Percentiles rank a stretch among this genome's conserved stretches.
Evolutionary conservation across 2,329 filamentous ascomycete species (phyloP).

Genomic region (Raffaelea ambrosiae): DNA sequence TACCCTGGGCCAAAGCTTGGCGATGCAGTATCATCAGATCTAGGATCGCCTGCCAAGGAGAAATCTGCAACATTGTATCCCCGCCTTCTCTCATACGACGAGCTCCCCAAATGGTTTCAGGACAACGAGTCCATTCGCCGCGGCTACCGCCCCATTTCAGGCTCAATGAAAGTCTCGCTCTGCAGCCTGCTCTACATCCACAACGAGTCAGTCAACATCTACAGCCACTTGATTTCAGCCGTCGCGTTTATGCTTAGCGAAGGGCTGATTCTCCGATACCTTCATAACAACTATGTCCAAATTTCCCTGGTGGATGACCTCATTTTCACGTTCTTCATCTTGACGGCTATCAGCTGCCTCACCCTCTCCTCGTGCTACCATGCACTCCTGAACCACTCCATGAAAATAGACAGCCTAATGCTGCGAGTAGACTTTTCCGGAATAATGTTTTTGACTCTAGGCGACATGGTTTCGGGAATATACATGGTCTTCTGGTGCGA

Average conservation of each 20-base stretch:
- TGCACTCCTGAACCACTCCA: constrained; percentile 30
- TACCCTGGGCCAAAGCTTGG: too few relatives aligned
- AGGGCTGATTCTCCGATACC: constrained; percentile 8
- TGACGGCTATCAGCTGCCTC: constrained; percentile 26
- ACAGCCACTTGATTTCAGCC: constrained; percentile 31
- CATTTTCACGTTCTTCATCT: constrained; percentile 29
- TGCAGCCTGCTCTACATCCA: constrained; percentile 29
- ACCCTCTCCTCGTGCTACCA: constrained; percentile 29
- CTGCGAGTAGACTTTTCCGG: constrained; percentile 27
- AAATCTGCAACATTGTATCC: too few relatives aligned
- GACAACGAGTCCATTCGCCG: constrained; percentile 30
- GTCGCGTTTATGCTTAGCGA: constrained; percentile 25
- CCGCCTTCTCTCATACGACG: constrained; percentile 16
- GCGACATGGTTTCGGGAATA: constrained; percentile 28
- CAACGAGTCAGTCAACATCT: constrained; percentile 25
- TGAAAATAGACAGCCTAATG: constrained; percentile 24
- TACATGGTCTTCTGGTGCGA: constrained; percentile 32
- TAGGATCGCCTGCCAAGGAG: too few relatives aligned
- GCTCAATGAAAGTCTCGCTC: constrained; percentile 26
- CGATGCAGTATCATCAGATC: too few relatives aligned
- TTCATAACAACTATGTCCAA: too few relatives aligned
- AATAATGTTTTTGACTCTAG: constrained; percentile 28
- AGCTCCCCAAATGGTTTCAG: constrained; percentile 32
- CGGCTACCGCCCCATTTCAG: constrained; percentile 33
- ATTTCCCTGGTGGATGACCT: background rate